Evolutionary conservation across 495 filamentous ascomycete genomes (phyloP), one percentile per base, ranked within the genome.

Genomic region (Penicillium soppii): DNA sequence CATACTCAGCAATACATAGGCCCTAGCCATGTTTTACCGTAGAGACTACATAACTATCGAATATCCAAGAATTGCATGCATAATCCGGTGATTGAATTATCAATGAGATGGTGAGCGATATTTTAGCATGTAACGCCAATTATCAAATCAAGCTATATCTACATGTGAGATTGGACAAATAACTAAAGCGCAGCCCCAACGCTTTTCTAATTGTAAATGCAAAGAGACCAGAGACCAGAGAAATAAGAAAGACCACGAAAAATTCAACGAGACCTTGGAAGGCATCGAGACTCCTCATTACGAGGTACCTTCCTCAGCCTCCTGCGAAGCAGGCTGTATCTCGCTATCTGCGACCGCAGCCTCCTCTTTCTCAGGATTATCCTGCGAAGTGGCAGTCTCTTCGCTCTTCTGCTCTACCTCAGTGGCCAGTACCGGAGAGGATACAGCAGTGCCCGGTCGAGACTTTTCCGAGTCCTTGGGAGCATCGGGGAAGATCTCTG

Each of bases 41-140:
- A 37, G 35, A n/a, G 84, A 75, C 47, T 72, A 79, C 29, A 72
- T 79, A 65, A 76, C n/a, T n/a, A n/a, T n/a, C n/a, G n/a, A n/a
- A n/a, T n/a, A n/a, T n/a, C n/a, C n/a, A n/a, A n/a, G n/a, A n/a
- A n/a, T n/a, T n/a, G n/a, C n/a, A n/a, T n/a, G n/a, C n/a, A 79
- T 56, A 74, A 71, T 33, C 69, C 77, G 62, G 13, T 32, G 4
- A 12, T 32, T 32, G 29, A 12, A 21, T 40, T 20, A 38, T 30
- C 33, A 38, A 10, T 8, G 21, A 45, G 7, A 12, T 45, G 29
- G 22, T 39, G n/a, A 33, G n/a, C 16, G 8, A 32, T 10, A 7
- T 47, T 47, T 27, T 48, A n/a, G 23, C 36, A 44, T 22, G 16
- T 10, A 23, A 33, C 44, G 21, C 48, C 39, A 30, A 29, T 47